These are phyloP conservation scores for Ganoderma multipileum DNA, from an alignment of 1,284 basidiomycete species.

Conservation along the genomic window DNA sequence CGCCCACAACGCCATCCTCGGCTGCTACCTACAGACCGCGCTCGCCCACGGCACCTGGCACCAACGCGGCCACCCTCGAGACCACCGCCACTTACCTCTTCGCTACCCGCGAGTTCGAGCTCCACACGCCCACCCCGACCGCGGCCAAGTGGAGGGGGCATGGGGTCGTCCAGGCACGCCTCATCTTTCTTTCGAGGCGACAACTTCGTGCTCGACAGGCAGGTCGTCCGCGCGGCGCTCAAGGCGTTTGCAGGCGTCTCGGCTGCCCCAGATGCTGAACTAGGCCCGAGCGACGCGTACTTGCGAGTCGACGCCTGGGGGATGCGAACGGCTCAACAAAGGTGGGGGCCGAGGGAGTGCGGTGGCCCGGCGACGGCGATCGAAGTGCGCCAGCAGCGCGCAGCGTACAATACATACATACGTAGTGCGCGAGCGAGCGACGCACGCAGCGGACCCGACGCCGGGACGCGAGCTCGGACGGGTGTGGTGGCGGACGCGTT, in stretches of 20 bases:
- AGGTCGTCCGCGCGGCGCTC: slow-evolving; percentile 74
- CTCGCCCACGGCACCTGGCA: slow-evolving; percentile 81
- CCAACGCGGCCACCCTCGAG: slow-evolving; percentile 74
- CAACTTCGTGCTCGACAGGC: slow-evolving; percentile 77
- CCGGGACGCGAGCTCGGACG: slow-evolving; percentile 59
- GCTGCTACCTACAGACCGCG: slow-evolving; percentile 75
- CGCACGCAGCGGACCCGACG: slow-evolving; percentile 39
- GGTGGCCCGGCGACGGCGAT: slow-evolving; percentile 46
- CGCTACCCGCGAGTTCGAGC: slow-evolving; percentile 73
- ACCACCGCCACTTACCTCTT: slow-evolving; percentile 82
- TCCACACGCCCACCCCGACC: slow-evolving; percentile 79
- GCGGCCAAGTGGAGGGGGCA: slow-evolving; percentile 90
- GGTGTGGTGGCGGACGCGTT: slow-evolving; percentile 75
- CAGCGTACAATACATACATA: too few species aligned
- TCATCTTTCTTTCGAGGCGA: too few species aligned
- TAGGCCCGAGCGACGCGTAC: too few species aligned
- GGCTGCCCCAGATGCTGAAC: too few species aligned
- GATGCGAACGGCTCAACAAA: slow-evolving; percentile 1
- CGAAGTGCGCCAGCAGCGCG: slow-evolving; percentile 64
- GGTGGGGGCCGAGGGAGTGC: too few species aligned
- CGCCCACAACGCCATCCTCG: slow-evolving; percentile 64
- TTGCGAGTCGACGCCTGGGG: slow-evolving; percentile 13
- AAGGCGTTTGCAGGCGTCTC: slow-evolving; percentile 56
- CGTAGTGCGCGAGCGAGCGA: slow-evolving; percentile 59
- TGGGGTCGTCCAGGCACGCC: too few species aligned